A percentile compares a stretch with the other conserved stretches of the same genome.
These are phyloP conservation scores for Diaporthe destruens DNA, from an alignment of 2,329 filamentous ascomycete species.

Conservation along the genomic window DNA sequence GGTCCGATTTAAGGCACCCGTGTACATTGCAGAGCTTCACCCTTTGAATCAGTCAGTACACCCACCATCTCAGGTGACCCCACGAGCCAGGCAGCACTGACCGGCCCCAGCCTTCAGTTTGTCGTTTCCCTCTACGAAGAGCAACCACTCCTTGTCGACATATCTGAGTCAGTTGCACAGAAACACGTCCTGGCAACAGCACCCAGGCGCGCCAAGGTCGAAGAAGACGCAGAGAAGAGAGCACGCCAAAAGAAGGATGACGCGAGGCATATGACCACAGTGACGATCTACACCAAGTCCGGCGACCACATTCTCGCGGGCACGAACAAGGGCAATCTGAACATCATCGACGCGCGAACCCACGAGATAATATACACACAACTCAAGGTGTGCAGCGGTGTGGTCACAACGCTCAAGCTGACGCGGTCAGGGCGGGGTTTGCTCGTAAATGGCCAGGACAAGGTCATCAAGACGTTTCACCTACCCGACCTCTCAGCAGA, in stretches of 20 bases:
- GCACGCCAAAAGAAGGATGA: slow-evolving; percentile 93
- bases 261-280: slow-evolving; percentile 94
- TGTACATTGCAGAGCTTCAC: slow-evolving; percentile 96
- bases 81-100: slow-evolving; percentile 43
- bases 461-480: slow-evolving; percentile 92
- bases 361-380: slow-evolving; percentile 85
- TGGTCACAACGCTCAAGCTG: slow-evolving; percentile 88
- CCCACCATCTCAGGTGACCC: background rate
- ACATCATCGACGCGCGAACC: slow-evolving; percentile 88
- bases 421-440: slow-evolving; percentile 87
- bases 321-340: slow-evolving; percentile 95
- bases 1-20: slow-evolving; percentile 90
- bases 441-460: slow-evolving; percentile 92
- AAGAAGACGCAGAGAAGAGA: slow-evolving; percentile 75
- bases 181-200: slow-evolving; percentile 85
- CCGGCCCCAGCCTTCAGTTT: slow-evolving; percentile 76
- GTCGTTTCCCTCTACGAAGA: slow-evolving; percentile 95
- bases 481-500: slow-evolving; percentile 80
- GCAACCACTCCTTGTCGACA: slow-evolving; percentile 88
- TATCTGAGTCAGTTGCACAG: slow-evolving; percentile 75
- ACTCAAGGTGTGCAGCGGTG: slow-evolving; percentile 86
- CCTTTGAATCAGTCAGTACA: slow-evolving; percentile 83
- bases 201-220: slow-evolving; percentile 79
- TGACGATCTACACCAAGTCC: slow-evolving; percentile 86
- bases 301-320: slow-evolving; percentile 92